Conservation (phyloP, 495 filamentous ascomycete genomes). For the Cercophora scortea region DNA sequence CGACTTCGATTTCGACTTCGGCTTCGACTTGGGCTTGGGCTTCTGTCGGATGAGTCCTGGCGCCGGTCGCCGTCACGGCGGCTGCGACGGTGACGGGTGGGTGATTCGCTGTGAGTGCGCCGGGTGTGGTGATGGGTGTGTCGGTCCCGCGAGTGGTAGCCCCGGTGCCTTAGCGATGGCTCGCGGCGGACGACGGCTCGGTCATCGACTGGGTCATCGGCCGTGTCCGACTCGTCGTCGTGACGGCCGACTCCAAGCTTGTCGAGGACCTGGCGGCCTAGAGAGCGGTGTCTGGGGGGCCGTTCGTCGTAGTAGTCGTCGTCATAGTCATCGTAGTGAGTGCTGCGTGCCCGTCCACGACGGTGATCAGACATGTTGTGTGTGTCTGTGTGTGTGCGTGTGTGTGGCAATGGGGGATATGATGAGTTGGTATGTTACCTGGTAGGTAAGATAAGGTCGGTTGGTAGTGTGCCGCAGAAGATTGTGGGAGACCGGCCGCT, state of each 20-base stretch:
- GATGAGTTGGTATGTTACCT: not conserved
- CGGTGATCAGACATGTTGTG: slow-evolving; percentile 7
- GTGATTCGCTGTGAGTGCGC: slow-evolving; percentile 7
- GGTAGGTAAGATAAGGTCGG: not conserved
- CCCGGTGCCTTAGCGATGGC: not conserved
- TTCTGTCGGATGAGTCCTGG: not conserved
- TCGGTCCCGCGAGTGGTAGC: not conserved
- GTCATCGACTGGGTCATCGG: not conserved
- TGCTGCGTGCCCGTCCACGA: slow-evolving; percentile 10
- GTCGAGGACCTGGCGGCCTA: slow-evolving; percentile 15
- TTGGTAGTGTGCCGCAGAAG: not conserved
- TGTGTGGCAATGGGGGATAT: not conserved
- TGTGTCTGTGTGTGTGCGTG: not conserved
- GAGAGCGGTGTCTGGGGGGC: slow-evolving; percentile 13
- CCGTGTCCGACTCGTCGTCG: not conserved
- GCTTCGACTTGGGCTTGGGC: not conserved
- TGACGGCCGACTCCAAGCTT: slow-evolving; percentile 7
- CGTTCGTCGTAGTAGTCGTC: slow-evolving; percentile 10
- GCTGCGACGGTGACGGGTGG: not conserved
- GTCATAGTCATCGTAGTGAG: slow-evolving; percentile 6
- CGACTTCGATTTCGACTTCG: not conserved
- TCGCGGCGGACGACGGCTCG: not conserved
- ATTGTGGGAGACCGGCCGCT: too few relatives aligned
- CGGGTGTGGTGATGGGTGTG: slow-evolving; percentile 2
- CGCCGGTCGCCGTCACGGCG: not conserved